Conservation (phyloP, 192 early-diverging fungal genomes). For the Rhizoclosmatium sp. region DNA sequence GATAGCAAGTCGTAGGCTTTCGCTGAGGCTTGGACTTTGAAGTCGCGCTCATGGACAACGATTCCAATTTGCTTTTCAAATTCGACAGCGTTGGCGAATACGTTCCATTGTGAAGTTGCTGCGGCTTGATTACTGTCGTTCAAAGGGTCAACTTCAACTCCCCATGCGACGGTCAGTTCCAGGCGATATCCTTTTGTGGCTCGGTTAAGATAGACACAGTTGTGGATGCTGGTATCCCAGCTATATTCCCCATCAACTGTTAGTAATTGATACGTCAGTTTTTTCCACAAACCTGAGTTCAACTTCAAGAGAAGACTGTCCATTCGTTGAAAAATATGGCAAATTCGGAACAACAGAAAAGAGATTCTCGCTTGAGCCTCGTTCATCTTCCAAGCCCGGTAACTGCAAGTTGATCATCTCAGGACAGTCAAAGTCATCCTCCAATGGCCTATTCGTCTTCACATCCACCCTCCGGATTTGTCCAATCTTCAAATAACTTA, state of each 20-base stretch:
- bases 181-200: conserved; percentile 31
- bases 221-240: conserved; percentile 46
- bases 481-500: conserved; percentile 39
- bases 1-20: conserved; percentile 16
- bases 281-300: background rate
- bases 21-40: conserved; percentile 33
- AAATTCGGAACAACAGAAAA: background rate
- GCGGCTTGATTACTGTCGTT: background rate
- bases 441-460: conserved; percentile 29
- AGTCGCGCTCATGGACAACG: conserved; percentile 40
- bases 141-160: conserved; percentile 40
- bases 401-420: conserved; percentile 39
- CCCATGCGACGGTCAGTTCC: conserved; percentile 38
- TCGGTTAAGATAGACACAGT: conserved; percentile 38
- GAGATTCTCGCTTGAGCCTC: background rate
- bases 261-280: no score
- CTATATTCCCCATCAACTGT: no score
- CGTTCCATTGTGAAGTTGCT: conserved; percentile 25
- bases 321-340: conserved; percentile 35
- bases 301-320: conserved; percentile 39
- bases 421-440: conserved; percentile 21
- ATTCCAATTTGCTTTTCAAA: conserved; percentile 37
- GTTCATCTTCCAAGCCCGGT: conserved; percentile 24
- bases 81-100: conserved; percentile 30
- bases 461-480: conserved; percentile 30